These are phyloP conservation scores for Talaromyces islandicus DNA, from an alignment of 2,329 filamentous ascomycete genomes.

Conservation along the genomic window DNA sequence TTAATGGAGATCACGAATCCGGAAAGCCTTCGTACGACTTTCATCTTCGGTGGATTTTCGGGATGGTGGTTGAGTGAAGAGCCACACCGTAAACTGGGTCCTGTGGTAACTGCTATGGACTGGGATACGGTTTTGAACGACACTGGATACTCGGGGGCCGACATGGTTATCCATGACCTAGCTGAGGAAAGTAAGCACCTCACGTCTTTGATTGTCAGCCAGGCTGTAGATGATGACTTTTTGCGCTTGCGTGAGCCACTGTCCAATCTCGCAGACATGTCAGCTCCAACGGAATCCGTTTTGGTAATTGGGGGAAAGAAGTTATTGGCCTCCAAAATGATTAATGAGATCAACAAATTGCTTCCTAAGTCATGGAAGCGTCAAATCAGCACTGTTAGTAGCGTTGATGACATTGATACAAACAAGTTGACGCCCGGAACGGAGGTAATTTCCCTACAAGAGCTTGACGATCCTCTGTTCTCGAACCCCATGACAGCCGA, in stretches of 20 bases:
- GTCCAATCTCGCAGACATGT: not conserved
- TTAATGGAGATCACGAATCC: conserved; percentile 35
- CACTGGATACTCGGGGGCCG: conserved; percentile 4
- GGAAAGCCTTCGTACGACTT: conserved; percentile 8
- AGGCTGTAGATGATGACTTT: conserved; percentile 7
- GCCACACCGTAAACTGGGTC: not conserved
- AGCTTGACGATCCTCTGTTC: not conserved
- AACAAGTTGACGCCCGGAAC: not conserved
- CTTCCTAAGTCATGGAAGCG: not conserved
- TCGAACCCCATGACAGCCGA: not conserved
- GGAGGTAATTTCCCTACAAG: not conserved
- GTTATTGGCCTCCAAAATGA: not conserved
- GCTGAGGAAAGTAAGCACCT: conserved; percentile 1
- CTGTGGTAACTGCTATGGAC: not conserved
- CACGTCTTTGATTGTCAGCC: conserved; percentile 2
- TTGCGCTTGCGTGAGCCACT: conserved; percentile 1
- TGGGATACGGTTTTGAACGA: conserved; percentile 1
- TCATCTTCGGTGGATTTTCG: conserved; percentile 27
- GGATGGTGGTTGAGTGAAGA: conserved; percentile 34
- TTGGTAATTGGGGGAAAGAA: conserved; percentile 1
- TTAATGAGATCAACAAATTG: not conserved
- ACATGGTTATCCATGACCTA: conserved; percentile 1
- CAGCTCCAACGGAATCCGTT: not conserved
- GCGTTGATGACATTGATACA: not conserved
- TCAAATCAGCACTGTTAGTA: not conserved